Base-by-base conservation (phyloP, 2,329 filamentous ascomycete genomes). In the Xylariaceae sp. region DNA sequence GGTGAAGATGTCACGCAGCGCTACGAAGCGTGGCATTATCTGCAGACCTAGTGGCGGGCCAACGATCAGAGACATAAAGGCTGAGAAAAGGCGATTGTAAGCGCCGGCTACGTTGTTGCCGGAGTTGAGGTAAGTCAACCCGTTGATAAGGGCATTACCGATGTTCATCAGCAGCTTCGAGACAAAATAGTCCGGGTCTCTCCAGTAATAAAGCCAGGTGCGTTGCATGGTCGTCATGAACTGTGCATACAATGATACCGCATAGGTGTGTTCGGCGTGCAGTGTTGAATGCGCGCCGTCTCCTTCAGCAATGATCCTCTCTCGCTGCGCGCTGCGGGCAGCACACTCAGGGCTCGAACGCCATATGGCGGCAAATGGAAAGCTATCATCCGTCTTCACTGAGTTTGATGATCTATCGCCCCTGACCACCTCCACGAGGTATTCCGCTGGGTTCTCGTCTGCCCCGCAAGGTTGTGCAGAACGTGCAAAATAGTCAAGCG, bases 41-140 rank as follows among this genome's bases (percentile, higher is more conserved):
- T 92, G 89, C 66, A 92, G 87, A 48, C 92, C 89, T 0, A 93
- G 76, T 0, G 88, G 86, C 1, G 89, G 88, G 1, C 83, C 83
- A 58, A 93, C 89, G 12, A 87, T 91, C 5, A 93, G 77, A 0
- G 87, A 88, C 81, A 92, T 86, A 73, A 93, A 94, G 55, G 88
- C 79, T 6, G 87, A 87, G 74, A 94, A 93, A 4, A 93, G 79
- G 9, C 87, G 81, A 45, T 86, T 88, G 69, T 89, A 87, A 71
- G 88, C 83, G 64, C 87, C 86, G 55, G 85, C 80, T 1, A 76
- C 74, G 4, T 80, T 78, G 49, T 81, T 77, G 0, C 79, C 79
- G 0, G 88, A 71, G 56, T 85, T 78, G 76, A 82, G 90, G 67
- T 90, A 91, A 0, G 87, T 89, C 66, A 90, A 88, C 14, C 82